Base-by-base conservation (phyloP, 306 rosid genomes). In the Lupinus albus region DNA sequence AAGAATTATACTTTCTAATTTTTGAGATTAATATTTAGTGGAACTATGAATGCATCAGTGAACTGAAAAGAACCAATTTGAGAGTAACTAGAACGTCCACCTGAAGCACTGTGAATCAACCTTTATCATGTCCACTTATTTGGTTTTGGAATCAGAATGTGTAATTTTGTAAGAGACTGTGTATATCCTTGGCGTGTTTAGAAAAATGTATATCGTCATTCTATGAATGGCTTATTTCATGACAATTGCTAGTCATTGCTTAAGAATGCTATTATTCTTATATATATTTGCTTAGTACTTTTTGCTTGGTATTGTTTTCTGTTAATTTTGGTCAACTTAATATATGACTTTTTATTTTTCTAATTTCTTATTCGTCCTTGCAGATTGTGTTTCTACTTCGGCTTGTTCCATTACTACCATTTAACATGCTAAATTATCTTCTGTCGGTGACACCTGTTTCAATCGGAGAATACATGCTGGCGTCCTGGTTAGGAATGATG, bases 401-500 rank as follows among this genome's bases (percentile, higher is more conserved):
- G 68, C 95, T 92, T 74, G 98, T 89, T 77, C 98, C 98, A n/a
- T 76, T 92, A 15, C 93, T 92, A 25, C 98, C 98, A 18, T 92
- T 92, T 58, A 92, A 69, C 86, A 86, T 92, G 91, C 67, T 89
- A 76, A 92, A 92, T 76, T 92, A 92, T 82, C 91, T 92, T 13
- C 76, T 92, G 35, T 86, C 96, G 14, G 98, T 92, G 72, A 92
- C 98, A 62, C 96, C 96, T 68, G 91, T 92, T 84, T 79, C 96
- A 42, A 6, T 89, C 8, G 84, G 84, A 78, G 91, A 87, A 58
- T 92, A 89, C 84, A 77, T 88, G 89, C 83, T 92, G 73, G 96
- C 96, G 76, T 89, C 96, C 45, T 92, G 98, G 98, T 60, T 92
- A 65, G 98, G 98, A 80, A 92, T 92, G 96, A 89, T 92, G 98